Conservation (phyloP, 257 asterid species). For the Phtheirospermum japonicum region DNA sequence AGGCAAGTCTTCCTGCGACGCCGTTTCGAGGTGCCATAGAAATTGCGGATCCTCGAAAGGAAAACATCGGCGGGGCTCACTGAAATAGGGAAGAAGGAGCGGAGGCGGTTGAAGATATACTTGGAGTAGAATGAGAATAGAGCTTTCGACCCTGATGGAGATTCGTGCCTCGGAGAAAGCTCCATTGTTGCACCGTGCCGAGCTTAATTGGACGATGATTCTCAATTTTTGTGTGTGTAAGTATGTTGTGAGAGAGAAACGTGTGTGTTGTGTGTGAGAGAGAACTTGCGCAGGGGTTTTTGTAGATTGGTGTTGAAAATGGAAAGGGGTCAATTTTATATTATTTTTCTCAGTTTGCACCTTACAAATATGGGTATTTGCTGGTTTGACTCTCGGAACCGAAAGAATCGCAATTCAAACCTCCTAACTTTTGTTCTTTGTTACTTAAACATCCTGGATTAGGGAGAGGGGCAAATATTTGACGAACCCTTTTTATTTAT, state of each 20-base stretch:
- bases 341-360: too few relatives aligned
- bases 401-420: too few relatives aligned
- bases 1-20: slow-evolving; percentile 69
- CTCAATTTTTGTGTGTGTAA: background rate
- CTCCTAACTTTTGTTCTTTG: too few relatives aligned
- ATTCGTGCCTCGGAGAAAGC: slow-evolving; percentile 36
- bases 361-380: too few relatives aligned
- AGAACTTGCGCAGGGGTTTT: background rate
- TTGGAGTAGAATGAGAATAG: slow-evolving; percentile 52
- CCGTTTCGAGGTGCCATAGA: slow-evolving; percentile 37
- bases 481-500: too few relatives aligned
- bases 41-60: slow-evolving; percentile 36
- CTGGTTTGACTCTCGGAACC: too few relatives aligned
- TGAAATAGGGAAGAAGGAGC: slow-evolving; percentile 41
- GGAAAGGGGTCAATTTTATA: too few relatives aligned
- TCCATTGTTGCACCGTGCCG: slow-evolving; percentile 34
- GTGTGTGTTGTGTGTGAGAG: background rate
- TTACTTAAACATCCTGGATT: too few relatives aligned
- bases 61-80: slow-evolving; percentile 29
- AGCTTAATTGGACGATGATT: background rate
- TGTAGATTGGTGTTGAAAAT: slow-evolving; percentile 15
- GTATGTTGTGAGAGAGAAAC: background rate
- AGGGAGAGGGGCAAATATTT: too few relatives aligned
- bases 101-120: slow-evolving; percentile 47
- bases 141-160: slow-evolving; percentile 31